Percentiles rank a stretch among this genome's conserved stretches.
Evolutionary conservation across 495 filamentous ascomycete genomes (phyloP).

Genomic region (Hypoxylon trugodes): DNA sequence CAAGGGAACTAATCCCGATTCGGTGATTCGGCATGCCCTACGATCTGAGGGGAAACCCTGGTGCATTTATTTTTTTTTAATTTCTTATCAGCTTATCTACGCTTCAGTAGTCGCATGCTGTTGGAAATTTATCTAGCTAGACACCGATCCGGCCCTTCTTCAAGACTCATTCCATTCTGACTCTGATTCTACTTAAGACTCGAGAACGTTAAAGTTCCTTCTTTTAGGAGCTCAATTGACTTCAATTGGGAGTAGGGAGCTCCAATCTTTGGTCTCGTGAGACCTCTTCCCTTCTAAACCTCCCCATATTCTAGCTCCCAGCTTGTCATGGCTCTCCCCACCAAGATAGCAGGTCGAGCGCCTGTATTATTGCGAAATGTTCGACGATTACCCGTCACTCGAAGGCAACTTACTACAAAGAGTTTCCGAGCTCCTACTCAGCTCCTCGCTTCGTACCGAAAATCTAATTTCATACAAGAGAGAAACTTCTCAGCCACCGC

Average conservation of each 20-base stretch:
- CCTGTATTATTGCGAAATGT: slow-evolving; percentile 59
- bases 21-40: no score
- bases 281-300: slow-evolving; percentile 27
- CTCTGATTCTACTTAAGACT: slow-evolving; percentile 11
- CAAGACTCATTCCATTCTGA: slow-evolving; percentile 16
- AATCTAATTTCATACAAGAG: slow-evolving; percentile 45
- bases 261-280: slow-evolving; percentile 32
- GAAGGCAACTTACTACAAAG: slow-evolving; percentile 49
- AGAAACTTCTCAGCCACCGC: slow-evolving; percentile 52
- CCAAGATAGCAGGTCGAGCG: slow-evolving; percentile 57
- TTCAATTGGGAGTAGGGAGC: slow-evolving; percentile 41
- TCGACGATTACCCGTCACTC: slow-evolving; percentile 53
- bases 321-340: slow-evolving; percentile 41
- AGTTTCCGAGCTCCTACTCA: slow-evolving; percentile 44
- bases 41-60: slow-evolving; percentile 26
- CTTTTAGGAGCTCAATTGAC: slow-evolving; percentile 38
- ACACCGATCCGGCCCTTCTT: slow-evolving; percentile 20
- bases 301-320: slow-evolving; percentile 10
- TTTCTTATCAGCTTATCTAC: slow-evolving; percentile 39
- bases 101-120: slow-evolving; percentile 26
- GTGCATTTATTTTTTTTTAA: slow-evolving; percentile 28
- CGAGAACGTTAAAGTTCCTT: slow-evolving; percentile 9
- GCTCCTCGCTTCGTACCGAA: slow-evolving; percentile 42
- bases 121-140: slow-evolving; percentile 34
- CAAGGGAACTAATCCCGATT: no score